phyloP scores from a whole-genome alignment of 2,329 filamentous ascomycete species.

The Cladosporium sp. region DNA sequence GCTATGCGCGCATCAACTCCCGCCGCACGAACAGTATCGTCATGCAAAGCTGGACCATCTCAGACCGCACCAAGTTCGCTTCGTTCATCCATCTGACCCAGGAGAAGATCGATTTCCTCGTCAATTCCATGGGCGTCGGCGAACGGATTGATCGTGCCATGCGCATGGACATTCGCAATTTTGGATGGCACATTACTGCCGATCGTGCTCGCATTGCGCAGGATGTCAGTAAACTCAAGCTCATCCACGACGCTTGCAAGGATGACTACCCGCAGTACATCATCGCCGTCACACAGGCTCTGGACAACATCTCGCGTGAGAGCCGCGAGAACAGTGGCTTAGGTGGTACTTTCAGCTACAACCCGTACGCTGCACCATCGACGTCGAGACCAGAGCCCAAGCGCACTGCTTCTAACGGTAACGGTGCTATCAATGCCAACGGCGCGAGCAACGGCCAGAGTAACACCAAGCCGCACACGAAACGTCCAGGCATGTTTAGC shows the following conservation, averaged over 20 bases:
- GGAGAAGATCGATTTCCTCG: conserved; percentile 46
- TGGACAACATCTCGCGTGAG: conserved; percentile 45
- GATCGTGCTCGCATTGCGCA: conserved; percentile 32
- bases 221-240: conserved; percentile 46
- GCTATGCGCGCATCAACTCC: conserved; percentile 35
- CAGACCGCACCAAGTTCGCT: conserved; percentile 43
- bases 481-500: conserved; percentile 31
- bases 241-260: conserved; percentile 46
- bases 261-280: conserved; percentile 48
- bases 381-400: background rate
- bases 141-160: conserved; percentile 47
- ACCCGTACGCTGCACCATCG: conserved; percentile 18
- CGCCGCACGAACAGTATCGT: conserved; percentile 33
- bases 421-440: background rate
- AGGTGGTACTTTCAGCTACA: conserved; percentile 11
- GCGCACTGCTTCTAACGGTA: background rate
- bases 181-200: conserved; percentile 49
- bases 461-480: conserved; percentile 7
- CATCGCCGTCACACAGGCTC: conserved; percentile 42
- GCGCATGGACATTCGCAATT: conserved; percentile 46
- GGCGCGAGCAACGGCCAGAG: background rate
- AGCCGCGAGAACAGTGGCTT: conserved; percentile 24
- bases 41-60: conserved; percentile 43
- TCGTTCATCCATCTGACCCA: conserved; percentile 43
- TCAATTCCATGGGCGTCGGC: conserved; percentile 45